Base-by-base conservation (phyloP, 768 basidiomycete genomes). In the Kondoa subrosea region DNA sequence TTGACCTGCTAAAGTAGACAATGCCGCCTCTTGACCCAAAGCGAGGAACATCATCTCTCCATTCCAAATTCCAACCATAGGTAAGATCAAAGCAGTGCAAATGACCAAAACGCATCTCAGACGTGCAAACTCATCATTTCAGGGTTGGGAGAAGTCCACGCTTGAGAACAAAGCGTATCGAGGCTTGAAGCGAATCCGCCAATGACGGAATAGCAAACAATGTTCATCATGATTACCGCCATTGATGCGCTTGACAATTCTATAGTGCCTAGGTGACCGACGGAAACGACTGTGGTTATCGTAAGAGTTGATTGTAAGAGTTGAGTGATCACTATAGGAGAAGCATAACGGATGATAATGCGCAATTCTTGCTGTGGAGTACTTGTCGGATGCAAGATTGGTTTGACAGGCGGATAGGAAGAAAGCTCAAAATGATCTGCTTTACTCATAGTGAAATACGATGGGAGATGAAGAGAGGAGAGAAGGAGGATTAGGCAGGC, bases 111-210 rank as follows among this genome's bases (percentile, higher is more conserved):
- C n/a, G n/a, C n/a, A n/a, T n/a, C n/a, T n/a, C n/a, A n/a, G n/a
- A n/a, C n/a, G n/a, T n/a, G n/a, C n/a, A n/a, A n/a, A n/a, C n/a
- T n/a, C n/a, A n/a, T n/a, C n/a, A 90, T 81, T 17, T 85, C 78
- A 0, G 91, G 93, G 30, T 86, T 84, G 0, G 85, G 75, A 2
- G 90, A 91, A 0, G 95, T 92, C 91, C 89, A 99, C 21, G 93
- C 91, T 34, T 89, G 84, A 0, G 95, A 92, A 8, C 96, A 84
- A 73, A 99, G 82, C 0, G 92, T 92, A 76, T 99, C 95, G 26
- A 99, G 83, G 0, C 89, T 85, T 62, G 87, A 67, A 62, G 64
- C 72, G 4, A 73, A 60, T 17, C 72, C 71, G 32, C 71, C 69
- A 29, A 71, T 75, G n/a, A 75, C 65, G 29, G 62, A 66, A 25